Conservation (phyloP, 2,329 filamentous ascomycete genomes). For the Helicocarpus griseus region DNA sequence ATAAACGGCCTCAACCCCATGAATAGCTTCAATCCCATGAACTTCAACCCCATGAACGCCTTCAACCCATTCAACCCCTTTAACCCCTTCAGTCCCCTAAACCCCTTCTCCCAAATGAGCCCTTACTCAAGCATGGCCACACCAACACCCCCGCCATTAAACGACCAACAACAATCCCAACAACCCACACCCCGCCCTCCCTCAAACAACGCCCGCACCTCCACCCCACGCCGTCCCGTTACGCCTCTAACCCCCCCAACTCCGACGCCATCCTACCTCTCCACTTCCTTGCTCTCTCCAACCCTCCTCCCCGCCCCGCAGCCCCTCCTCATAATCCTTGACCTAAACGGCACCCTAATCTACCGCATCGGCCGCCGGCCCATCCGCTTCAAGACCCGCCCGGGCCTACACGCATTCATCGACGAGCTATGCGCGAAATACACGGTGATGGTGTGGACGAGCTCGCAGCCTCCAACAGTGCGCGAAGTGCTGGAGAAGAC, state of each 20-base stretch:
- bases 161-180: neutral
- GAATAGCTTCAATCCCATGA: too few relatives aligned
- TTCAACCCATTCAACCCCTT: neutral
- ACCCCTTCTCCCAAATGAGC: too few relatives aligned
- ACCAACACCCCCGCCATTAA: neutral
- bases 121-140: neutral
- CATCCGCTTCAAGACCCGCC: constrained; percentile 54
- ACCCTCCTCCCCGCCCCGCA: constrained; percentile 39
- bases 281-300: constrained; percentile 40
- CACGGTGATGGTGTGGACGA: constrained; percentile 83
- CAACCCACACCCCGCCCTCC: neutral
- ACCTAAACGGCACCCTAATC: constrained; percentile 87
- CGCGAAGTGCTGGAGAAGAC: constrained; percentile 47
- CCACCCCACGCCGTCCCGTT: neutral
- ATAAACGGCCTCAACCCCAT: too few relatives aligned
- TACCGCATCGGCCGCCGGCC: constrained; percentile 51
- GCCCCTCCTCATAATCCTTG: constrained; percentile 70
- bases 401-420: constrained; percentile 60
- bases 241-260: constrained; percentile 43
- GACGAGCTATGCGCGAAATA: constrained; percentile 65
- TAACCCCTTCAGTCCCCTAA: constrained; percentile 2
- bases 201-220: neutral
- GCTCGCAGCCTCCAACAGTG: constrained; percentile 66
- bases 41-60: too few relatives aligned
- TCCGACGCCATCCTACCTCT: constrained; percentile 53